phyloP scores from a whole-genome alignment of 1,139 yeast species.

The Magnusiomyces tetraspermus region DNA sequence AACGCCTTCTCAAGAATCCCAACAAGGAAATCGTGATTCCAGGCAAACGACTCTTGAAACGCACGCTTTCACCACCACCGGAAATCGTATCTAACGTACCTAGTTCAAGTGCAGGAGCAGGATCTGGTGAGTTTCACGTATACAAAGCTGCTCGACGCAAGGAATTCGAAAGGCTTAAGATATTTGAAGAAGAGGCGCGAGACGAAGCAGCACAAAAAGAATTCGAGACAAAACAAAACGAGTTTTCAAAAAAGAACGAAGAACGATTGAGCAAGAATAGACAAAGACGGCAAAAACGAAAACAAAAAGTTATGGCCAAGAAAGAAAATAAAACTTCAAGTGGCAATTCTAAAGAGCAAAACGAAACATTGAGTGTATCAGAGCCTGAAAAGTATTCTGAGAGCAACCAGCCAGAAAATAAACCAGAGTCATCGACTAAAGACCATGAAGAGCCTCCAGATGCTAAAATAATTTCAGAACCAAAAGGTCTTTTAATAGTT shows the following conservation, averaged over 20 bases:
- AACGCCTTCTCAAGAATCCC: constrained; percentile 20
- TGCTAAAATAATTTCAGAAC: neutral
- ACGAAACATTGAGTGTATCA: neutral
- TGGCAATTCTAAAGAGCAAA: neutral
- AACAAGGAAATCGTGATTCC: constrained; percentile 16
- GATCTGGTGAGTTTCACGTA: constrained; percentile 35
- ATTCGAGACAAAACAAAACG: constrained; percentile 21
- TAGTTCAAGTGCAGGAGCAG: constrained; percentile 34
- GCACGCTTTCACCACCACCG: constrained; percentile 19
- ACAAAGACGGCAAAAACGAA: constrained; percentile 18
- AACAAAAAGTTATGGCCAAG: neutral
- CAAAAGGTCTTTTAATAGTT: constrained; percentile 10
- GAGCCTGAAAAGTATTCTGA: no score
- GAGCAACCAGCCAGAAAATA: no score
- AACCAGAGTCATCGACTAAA: no score
- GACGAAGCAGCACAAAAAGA: constrained; percentile 20
- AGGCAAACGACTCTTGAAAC: constrained; percentile 5
- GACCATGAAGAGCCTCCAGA: neutral
- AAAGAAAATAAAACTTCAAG: neutral
- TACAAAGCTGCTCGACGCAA: constrained; percentile 31
- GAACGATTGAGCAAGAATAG: constrained; percentile 28
- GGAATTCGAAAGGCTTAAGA: constrained; percentile 26
- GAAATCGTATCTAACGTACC: constrained; percentile 21
- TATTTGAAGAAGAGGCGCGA: constrained; percentile 23
- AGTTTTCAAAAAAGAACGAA: constrained; percentile 20